Evolutionary conservation across 2,329 filamentous ascomycete genomes (phyloP).

Genomic region (Metarhizium robertsii): DNA sequence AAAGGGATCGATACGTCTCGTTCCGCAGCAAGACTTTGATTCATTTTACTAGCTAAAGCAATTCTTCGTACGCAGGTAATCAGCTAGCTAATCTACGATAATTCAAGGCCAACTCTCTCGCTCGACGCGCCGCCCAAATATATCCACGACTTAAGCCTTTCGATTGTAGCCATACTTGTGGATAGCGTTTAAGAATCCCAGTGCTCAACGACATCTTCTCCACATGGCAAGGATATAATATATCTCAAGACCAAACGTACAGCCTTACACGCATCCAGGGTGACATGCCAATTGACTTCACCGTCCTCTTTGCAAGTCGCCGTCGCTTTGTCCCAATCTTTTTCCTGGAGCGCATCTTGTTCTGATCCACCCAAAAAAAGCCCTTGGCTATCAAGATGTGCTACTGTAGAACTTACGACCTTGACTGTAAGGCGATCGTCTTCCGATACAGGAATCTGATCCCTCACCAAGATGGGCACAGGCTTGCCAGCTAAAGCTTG

Average conservation of each 20-base stretch:
- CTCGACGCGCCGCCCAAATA: too few relatives aligned
- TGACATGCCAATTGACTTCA: conserved; percentile 46
- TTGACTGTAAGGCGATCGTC: conserved; percentile 44
- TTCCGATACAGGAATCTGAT: conserved; percentile 49
- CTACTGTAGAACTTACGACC: too few relatives aligned
- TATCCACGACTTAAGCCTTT: too few relatives aligned
- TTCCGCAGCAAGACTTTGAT: too few relatives aligned
- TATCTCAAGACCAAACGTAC: conserved; percentile 50
- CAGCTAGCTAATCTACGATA: too few relatives aligned
- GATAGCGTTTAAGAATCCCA: neutral
- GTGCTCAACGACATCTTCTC: neutral
- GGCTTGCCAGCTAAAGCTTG: conserved; percentile 24
- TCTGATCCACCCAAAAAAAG: conserved; percentile 17
- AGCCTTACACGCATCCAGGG: conserved; percentile 41
- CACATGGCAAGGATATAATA: conserved; percentile 40
- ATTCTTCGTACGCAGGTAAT: too few relatives aligned
- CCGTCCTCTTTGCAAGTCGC: conserved; percentile 42
- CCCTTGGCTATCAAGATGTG: too few relatives aligned
- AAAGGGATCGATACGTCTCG: rapidly evolving
- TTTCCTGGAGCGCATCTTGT: conserved; percentile 11
- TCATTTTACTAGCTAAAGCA: too few relatives aligned
- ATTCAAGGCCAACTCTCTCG: too few relatives aligned
- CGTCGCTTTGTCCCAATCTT: conserved; percentile 40
- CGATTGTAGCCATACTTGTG: too few relatives aligned
- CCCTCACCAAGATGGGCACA: conserved; percentile 38